Evolutionary conservation across 176 grass and related monocot genomes (phyloP), one percentile per base, ranked within the genome.

Genomic region (Microstegium vimineum): DNA sequence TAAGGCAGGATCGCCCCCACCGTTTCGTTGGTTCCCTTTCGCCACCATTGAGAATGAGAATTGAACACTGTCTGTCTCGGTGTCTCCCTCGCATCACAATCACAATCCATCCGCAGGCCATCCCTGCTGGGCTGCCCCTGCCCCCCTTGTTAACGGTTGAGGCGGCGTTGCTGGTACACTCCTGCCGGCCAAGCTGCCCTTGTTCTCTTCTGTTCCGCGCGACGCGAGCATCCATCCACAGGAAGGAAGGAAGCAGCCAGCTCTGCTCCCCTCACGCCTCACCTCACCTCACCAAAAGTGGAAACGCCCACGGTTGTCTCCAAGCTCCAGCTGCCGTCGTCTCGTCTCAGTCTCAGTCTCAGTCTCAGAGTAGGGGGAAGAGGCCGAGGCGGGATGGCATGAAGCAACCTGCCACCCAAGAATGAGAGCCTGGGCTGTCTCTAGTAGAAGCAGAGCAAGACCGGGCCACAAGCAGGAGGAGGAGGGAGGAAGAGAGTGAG

Each of bases 361-460:
- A 22, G 49, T 42, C n/a, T n/a, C n/a, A n/a, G 6, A n/a, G 46
- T 5, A 6, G 23, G 28, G 11, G 60, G 57, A 42, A 11, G 6
- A 4, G 57, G n/a, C n/a, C n/a, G 74, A 16, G 22, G 71, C 35
- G 56, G 30, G 38, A 9, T 33, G 76, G 36, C 23, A 57, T 41
- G 87, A 64, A 72, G 60, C 60, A 22, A 76, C 72, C 78, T 23
- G 51, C 85, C n/a, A n/a, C n/a, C n/a, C 47, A 69, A 90, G 91
- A 81, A 91, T 97, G 94, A 97, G 86, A 89, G 71, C 18, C 30
- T 80, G 84, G 74, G 56, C 47, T 56, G 6, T 43, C 71, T 8
- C 72, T 40, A 59, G 14, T 51, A 65, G 32, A n/a, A n/a, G n/a
- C 47, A 54, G 77, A 68, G 59, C 52, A 62, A 66, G 75, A 78